phyloP scores from a whole-genome alignment of 2,329 filamentous ascomycete genomes.

The Alternaria sp. region DNA sequence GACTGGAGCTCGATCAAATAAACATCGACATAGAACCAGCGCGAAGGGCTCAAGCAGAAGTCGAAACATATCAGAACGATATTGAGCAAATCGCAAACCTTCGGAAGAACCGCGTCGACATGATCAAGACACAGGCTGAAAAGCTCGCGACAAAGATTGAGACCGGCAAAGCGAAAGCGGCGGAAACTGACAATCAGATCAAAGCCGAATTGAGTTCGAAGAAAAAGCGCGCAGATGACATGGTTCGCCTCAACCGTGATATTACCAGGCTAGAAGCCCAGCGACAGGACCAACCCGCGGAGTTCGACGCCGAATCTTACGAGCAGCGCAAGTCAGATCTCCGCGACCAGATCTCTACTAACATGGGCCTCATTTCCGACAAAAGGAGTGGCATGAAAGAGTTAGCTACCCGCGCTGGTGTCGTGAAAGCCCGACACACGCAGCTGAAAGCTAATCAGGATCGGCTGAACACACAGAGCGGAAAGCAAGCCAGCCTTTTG shows the following conservation, averaged over 20 bases:
- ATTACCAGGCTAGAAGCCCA: constrained; percentile 70
- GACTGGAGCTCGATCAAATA: constrained; percentile 65
- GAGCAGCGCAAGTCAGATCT: constrained; percentile 75
- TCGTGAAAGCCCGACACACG: constrained; percentile 39
- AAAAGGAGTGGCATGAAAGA: constrained; percentile 50
- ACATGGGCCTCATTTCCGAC: constrained; percentile 52
- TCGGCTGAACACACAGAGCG: constrained; percentile 45
- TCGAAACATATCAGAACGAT: constrained; percentile 68
- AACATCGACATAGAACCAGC: constrained; percentile 70
- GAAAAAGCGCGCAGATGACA: constrained; percentile 44
- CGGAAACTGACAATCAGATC: constrained; percentile 53
- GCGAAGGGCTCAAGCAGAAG: constrained; percentile 70
- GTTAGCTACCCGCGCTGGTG: constrained; percentile 10
- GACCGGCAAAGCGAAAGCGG: constrained; percentile 46
- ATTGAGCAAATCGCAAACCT: constrained; percentile 63
- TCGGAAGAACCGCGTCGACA: constrained; percentile 62
- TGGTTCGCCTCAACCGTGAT: constrained; percentile 48
- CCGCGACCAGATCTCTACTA: constrained; percentile 55
- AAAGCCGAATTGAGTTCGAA: constrained; percentile 52
- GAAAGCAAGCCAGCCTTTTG: constrained; percentile 64
- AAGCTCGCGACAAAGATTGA: constrained; percentile 46
- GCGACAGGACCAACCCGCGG: constrained; percentile 65
- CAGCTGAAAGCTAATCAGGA: constrained; percentile 15
- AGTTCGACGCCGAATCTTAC: constrained; percentile 73
- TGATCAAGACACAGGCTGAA: constrained; percentile 61